Conservation (phyloP, 225 moss, liverwort and hornwort genomes). For the Pseudisothecium myosuroides region DNA sequence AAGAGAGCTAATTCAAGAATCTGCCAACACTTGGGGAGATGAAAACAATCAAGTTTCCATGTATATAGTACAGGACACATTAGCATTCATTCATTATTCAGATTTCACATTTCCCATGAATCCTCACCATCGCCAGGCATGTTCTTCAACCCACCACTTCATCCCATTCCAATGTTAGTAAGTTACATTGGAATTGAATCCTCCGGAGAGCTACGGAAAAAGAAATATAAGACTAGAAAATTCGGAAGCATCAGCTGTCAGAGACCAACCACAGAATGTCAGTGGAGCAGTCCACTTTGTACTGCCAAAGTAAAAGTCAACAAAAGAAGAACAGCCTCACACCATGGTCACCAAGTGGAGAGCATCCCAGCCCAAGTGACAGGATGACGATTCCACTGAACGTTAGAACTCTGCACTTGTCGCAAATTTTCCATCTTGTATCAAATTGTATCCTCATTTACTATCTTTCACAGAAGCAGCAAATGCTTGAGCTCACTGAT, state of each 20-base stretch:
- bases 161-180: neutral
- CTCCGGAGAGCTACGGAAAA: neutral
- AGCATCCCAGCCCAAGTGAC: neutral
- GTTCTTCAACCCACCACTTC: neutral
- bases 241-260: neutral
- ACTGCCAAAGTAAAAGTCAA: neutral
- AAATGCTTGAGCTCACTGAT: neutral
- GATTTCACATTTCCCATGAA: neutral
- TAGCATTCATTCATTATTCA: neutral
- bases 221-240: neutral
- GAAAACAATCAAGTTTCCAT: neutral
- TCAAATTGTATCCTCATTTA: neutral
- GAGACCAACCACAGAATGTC: neutral
- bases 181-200: neutral
- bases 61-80: rapidly evolving
- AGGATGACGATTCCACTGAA: neutral
- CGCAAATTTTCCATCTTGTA: neutral
- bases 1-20: neutral
- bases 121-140: rapidly evolving
- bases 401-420: neutral
- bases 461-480: neutral
- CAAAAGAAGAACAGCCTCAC: neutral
- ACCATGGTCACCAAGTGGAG: neutral
- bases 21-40: neutral
- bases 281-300: neutral